Conservation (phyloP, 2,329 filamentous ascomycete species). For the Aspergillus pseudoterreus region DNA sequence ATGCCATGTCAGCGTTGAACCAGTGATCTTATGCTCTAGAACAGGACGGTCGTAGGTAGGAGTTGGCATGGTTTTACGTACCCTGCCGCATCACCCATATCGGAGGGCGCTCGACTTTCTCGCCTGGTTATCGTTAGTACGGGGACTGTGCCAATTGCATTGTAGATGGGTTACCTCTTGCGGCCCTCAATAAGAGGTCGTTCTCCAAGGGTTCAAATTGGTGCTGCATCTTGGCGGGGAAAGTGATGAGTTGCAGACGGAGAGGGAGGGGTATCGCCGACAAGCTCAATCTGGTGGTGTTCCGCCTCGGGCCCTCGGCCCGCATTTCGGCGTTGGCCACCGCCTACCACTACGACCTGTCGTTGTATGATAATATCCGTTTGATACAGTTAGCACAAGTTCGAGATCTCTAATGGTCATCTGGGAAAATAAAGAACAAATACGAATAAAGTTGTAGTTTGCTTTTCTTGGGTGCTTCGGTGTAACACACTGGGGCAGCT, state of each 20-base stretch:
- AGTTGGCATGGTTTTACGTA: constrained; percentile 33
- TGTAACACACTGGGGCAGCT: too few species aligned
- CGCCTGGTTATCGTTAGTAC: constrained; percentile 53
- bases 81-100: constrained; percentile 99
- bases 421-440: too few species aligned
- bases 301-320: neutral
- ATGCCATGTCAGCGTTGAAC: neutral
- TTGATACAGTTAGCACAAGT: too few species aligned
- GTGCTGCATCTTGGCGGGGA: constrained; percentile 55
- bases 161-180: constrained; percentile 62
- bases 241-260: neutral
- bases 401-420: too few species aligned
- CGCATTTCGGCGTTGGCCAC: neutral
- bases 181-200: constrained; percentile 84
- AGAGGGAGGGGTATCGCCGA: neutral
- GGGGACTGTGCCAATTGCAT: neutral
- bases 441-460: too few species aligned
- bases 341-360: too few species aligned
- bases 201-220: constrained; percentile 85
- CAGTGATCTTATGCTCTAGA: neutral
- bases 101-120: constrained; percentile 86
- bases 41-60: too few species aligned
- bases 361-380: too few species aligned
- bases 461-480: too few species aligned
- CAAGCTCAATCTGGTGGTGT: neutral